Percentiles rank a stretch among this genome's conserved stretches.
phyloP scores from a whole-genome alignment of 345 rosid species.

The Brassica juncea region DNA sequence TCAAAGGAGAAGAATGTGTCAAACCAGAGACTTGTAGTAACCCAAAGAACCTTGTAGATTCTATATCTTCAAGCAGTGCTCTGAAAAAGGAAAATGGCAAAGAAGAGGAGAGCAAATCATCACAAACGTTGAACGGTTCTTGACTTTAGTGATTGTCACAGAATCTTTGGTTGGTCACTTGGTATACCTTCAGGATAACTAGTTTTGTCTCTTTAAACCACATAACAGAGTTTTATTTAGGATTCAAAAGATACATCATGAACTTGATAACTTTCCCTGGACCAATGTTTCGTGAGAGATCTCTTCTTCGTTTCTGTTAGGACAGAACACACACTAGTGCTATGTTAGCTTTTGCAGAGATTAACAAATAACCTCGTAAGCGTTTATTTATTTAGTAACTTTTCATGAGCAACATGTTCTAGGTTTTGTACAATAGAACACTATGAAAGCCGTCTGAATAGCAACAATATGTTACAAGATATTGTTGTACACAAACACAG shows the following conservation, averaged over 20 bases:
- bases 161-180: conserved; percentile 34
- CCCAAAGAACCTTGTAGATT: conserved; percentile 15
- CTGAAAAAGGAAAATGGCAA: background rate
- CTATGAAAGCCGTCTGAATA: background rate
- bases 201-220: conserved; percentile 16
- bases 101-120: conserved; percentile 32
- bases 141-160: conserved; percentile 17
- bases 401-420: background rate
- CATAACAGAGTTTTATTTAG: conserved; percentile 15
- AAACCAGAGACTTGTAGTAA: conserved; percentile 19
- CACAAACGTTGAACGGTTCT: conserved; percentile 23
- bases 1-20: conserved; percentile 31
- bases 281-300: conserved; percentile 19
- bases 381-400: background rate
- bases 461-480: background rate
- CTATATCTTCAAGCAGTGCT: conserved; percentile 13
- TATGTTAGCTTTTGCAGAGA: conserved; percentile 6
- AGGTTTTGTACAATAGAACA: conserved; percentile 17
- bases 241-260: conserved; percentile 21
- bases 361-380: background rate
- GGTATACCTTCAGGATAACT: conserved; percentile 2
- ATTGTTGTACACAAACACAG: conserved; percentile 2
- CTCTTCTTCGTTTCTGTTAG: conserved; percentile 16
- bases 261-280: conserved; percentile 15
- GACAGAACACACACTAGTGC: background rate